phyloP scores from a whole-genome alignment of 768 basidiomycete species.

The Lactarius hatsudake region DNA sequence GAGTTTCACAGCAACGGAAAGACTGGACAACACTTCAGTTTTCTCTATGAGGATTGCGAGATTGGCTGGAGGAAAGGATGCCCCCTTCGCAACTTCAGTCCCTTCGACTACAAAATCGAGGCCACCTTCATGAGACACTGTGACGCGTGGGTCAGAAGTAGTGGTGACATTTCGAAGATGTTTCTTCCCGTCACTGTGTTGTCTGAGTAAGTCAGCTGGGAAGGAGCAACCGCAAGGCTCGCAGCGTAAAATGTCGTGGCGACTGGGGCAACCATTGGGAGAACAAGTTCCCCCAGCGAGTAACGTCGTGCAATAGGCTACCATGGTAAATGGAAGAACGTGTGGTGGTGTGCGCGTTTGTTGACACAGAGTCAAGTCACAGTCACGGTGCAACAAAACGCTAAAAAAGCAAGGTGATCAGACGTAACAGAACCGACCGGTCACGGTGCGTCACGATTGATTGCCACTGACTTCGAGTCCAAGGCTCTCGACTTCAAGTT shows the following conservation, averaged over 20 bases:
- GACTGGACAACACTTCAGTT: not conserved
- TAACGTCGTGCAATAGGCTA: conserved; percentile 2
- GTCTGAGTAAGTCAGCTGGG: not conserved
- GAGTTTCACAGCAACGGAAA: not conserved
- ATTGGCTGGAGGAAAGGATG: not conserved
- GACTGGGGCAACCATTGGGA: conserved; percentile 16
- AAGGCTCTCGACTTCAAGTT: too few species aligned
- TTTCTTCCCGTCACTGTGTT: not conserved
- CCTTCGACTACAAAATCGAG: conserved; percentile 14
- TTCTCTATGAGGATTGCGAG: not conserved
- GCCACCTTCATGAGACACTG: conserved; percentile 9
- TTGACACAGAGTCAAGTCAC: too few species aligned
- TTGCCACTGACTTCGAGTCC: too few species aligned
- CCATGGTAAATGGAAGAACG: conserved; percentile 1
- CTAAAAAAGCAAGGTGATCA: too few species aligned
- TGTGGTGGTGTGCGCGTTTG: too few species aligned
- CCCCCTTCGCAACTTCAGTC: not conserved
- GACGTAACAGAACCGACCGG: too few species aligned
- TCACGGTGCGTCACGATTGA: too few species aligned
- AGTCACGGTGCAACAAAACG: too few species aligned
- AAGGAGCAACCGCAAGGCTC: conserved; percentile 24
- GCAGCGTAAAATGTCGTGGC: conserved; percentile 30
- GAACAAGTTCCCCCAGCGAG: conserved; percentile 24
- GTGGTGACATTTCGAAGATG: conserved; percentile 8
- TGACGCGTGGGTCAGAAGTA: not conserved